Conservation (phyloP, 495 filamentous ascomycete species). For the Penicillium salamii region DNA sequence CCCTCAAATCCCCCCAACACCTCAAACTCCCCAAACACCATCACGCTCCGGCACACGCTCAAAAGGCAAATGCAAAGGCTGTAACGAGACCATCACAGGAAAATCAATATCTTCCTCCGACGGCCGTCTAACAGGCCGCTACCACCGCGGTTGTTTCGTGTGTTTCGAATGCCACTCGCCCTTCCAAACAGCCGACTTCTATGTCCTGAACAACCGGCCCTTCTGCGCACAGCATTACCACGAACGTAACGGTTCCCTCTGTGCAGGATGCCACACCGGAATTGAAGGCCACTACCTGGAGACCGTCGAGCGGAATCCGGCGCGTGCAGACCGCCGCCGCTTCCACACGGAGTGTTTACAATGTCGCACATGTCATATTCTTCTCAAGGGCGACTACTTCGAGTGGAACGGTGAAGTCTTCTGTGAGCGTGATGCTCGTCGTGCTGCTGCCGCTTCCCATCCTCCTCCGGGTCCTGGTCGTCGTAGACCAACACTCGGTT, state of each 20-base stretch:
- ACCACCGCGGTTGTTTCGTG: slow-evolving; percentile 91
- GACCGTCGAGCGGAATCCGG: slow-evolving; percentile 49
- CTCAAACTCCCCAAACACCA: slow-evolving; percentile 24
- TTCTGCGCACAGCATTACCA: slow-evolving; percentile 95
- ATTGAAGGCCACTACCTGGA: slow-evolving; percentile 97
- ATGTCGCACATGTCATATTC: slow-evolving; percentile 56
- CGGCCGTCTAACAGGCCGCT: slow-evolving; percentile 87
- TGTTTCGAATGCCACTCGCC: slow-evolving; percentile 79
- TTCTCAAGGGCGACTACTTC: slow-evolving; percentile 67
- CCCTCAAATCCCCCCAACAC: slow-evolving; percentile 17
- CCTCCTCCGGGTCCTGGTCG: slow-evolving; percentile 26
- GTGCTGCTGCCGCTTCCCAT: slow-evolving; percentile 47
- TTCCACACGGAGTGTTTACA: slow-evolving; percentile 86
- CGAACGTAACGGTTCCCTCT: slow-evolving; percentile 81
- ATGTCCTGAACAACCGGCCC: slow-evolving; percentile 80
- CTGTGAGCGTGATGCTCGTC: slow-evolving; percentile 83
- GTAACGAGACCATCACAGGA: slow-evolving; percentile 72
- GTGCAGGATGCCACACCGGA: slow-evolving; percentile 71
- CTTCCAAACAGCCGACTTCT: slow-evolving; percentile 88
- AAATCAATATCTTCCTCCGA: slow-evolving; percentile 94
- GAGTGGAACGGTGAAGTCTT: slow-evolving; percentile 65
- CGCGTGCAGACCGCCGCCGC: slow-evolving; percentile 59
- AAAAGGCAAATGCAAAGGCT: slow-evolving; percentile 83
- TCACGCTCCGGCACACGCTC: slow-evolving; percentile 32
- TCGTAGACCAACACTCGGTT: slow-evolving; percentile 18